phyloP scores from a whole-genome alignment of 257 asterid species.

The Schizonepeta tenuifolia region DNA sequence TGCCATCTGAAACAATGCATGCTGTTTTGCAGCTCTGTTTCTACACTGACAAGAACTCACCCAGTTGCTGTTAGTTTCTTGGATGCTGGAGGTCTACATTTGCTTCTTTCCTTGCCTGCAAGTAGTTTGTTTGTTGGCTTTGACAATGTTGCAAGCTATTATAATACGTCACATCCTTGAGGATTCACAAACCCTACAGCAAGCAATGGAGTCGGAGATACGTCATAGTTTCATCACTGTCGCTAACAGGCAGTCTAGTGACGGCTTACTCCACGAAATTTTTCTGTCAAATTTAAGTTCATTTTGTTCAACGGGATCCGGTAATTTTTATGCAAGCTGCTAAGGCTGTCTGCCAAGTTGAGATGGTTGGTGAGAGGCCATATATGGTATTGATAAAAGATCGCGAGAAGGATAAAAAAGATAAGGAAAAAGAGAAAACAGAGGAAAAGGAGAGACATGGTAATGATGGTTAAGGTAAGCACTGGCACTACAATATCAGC shows the following conservation, averaged over 20 bases:
- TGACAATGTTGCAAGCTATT: slow-evolving; percentile 77
- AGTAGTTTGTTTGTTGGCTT: slow-evolving; percentile 88
- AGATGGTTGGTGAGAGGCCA: slow-evolving; percentile 95
- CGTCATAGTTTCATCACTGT: slow-evolving; percentile 76
- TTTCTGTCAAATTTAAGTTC: slow-evolving; percentile 75
- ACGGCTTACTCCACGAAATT: slow-evolving; percentile 81
- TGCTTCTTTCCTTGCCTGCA: slow-evolving; percentile 76
- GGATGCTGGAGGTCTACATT: slow-evolving; percentile 82
- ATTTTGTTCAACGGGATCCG: slow-evolving; percentile 83
- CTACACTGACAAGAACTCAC: slow-evolving; percentile 85
- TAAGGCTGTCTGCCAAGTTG: slow-evolving; percentile 85
- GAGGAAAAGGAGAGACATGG: slow-evolving; percentile 75
- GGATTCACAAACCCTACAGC: slow-evolving; percentile 95
- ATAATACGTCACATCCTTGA: slow-evolving; percentile 85
- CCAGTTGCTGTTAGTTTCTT: slow-evolving; percentile 79
- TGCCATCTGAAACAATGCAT: slow-evolving; percentile 89
- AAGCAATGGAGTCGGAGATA: slow-evolving; percentile 97
- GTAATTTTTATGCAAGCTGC: slow-evolving; percentile 84
- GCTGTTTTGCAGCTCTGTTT: slow-evolving; percentile 92
- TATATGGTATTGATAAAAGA: slow-evolving; percentile 77
- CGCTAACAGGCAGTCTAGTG: slow-evolving; percentile 80
- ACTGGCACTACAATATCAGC: slow-evolving; percentile 43
- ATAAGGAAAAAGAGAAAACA: slow-evolving; percentile 78
- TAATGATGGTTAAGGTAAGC: slow-evolving; percentile 63
- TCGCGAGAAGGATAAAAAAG: slow-evolving; percentile 87